Evolutionary conservation across 371 early-diverging fungal genomes (phyloP).

Genomic region (Circinella minor): DNA sequence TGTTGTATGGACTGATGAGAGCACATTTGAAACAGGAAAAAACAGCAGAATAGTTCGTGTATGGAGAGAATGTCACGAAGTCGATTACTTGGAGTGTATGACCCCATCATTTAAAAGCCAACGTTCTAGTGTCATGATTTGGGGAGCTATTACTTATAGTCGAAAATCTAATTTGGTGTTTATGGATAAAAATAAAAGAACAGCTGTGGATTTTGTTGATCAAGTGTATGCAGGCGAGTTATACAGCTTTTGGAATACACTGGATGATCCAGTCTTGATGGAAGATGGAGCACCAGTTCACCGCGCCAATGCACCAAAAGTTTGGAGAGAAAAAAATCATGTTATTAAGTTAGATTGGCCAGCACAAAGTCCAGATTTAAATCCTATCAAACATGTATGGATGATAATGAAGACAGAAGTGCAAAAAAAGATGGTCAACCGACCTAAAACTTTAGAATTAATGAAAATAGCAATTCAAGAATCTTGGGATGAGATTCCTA

Average conservation of each 20-base stretch:
- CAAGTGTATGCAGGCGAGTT: background rate
- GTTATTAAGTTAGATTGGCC: slow-evolving; percentile 11
- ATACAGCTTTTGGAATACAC: background rate
- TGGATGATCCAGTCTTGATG: background rate
- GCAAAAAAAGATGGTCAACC: too few relatives aligned
- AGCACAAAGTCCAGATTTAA: slow-evolving; percentile 5
- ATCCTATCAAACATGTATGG: slow-evolving; percentile 1
- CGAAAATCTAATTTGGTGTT: background rate
- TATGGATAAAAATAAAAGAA: slow-evolving; percentile 1
- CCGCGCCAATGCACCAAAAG: slow-evolving; percentile 8
- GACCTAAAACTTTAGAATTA: too few relatives aligned
- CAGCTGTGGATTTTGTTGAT: background rate
- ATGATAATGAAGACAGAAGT: background rate
- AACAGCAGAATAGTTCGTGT: slow-evolving; percentile 5
- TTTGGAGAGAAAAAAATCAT: background rate
- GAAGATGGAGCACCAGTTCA: slow-evolving; percentile 13
- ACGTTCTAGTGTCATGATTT: background rate
- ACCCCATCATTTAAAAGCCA: background rate
- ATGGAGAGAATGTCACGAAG: slow-evolving; percentile 6
- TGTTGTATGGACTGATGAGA: slow-evolving; percentile 12
- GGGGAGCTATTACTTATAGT: slow-evolving; percentile 10
- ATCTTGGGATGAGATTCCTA: too few relatives aligned
- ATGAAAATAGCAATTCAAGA: too few relatives aligned
- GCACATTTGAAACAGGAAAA: slow-evolving; percentile 6
- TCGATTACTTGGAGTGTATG: slow-evolving; percentile 4